Conservation (phyloP, 2,329 filamentous ascomycete genomes). For the Dendryphion nanum region DNA sequence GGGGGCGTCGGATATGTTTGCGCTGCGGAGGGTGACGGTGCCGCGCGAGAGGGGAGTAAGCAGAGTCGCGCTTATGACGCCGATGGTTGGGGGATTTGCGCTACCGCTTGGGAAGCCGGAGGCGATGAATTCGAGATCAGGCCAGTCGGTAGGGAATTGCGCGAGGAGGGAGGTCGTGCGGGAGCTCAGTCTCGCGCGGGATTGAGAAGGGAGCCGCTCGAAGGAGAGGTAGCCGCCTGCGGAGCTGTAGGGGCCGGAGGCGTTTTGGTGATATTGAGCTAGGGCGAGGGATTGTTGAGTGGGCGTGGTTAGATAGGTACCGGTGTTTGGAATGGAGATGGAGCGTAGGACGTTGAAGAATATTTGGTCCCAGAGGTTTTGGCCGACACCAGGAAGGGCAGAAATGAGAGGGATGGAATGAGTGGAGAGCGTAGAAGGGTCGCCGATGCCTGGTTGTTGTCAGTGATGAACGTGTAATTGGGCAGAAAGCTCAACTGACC, state of each 20-base stretch:
- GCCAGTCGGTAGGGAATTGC: conserved; percentile 13
- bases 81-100: conserved; percentile 10
- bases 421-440: conserved; percentile 8
- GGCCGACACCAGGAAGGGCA: conserved; percentile 25
- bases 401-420: conserved; percentile 19
- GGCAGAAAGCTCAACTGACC: conserved; percentile 9
- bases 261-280: conserved; percentile 12
- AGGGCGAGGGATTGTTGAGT: conserved; percentile 11
- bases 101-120: conserved; percentile 16
- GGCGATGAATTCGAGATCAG: conserved; percentile 19
- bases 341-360: conserved; percentile 18
- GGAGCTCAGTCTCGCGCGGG: conserved; percentile 7
- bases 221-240: conserved; percentile 20
- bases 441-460: conserved; percentile 43
- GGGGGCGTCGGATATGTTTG: conserved; percentile 25
- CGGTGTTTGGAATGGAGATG: conserved; percentile 16
- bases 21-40: conserved; percentile 29
- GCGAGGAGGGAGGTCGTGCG: conserved; percentile 12
- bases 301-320: conserved; percentile 15
- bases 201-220: conserved; percentile 16
- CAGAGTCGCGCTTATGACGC: conserved; percentile 14
- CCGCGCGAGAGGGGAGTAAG: conserved; percentile 32
- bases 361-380: conserved; percentile 23
- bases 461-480: no score
- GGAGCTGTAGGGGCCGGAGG: conserved; percentile 17